Conservation (phyloP, 257 asterid species). For the Striga asiatica region DNA sequence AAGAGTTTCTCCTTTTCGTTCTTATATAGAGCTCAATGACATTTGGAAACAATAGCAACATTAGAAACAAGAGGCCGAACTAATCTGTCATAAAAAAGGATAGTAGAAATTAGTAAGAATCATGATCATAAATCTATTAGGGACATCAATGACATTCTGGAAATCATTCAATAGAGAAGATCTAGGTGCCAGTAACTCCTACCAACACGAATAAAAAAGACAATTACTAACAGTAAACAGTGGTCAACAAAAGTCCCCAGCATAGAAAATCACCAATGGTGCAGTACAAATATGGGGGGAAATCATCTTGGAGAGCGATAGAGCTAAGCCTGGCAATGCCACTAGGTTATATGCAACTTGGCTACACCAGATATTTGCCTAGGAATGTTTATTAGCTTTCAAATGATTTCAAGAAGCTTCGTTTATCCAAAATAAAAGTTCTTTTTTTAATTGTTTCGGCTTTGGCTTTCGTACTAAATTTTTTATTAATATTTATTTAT, state of each 20-base stretch:
- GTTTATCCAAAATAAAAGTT: no score
- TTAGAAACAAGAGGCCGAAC: constrained; percentile 91
- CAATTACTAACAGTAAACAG: constrained; percentile 8
- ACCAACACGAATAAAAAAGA: constrained; percentile 1
- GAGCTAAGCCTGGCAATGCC: neutral
- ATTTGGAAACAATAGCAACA: constrained; percentile 89
- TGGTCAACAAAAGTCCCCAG: neutral
- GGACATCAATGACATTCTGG: neutral
- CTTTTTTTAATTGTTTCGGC: no score
- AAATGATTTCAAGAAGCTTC: no score
- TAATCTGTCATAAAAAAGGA: constrained; percentile 46
- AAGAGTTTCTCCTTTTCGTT: constrained; percentile 89
- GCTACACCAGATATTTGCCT: no score
- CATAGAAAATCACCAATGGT: neutral
- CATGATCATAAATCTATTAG: neutral
- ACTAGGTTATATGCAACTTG: neutral
- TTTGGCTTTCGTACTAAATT: no score
- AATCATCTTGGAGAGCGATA: neutral
- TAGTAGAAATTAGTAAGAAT: constrained; percentile 7
- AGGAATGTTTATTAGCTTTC: no score
- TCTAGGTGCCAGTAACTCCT: neutral
- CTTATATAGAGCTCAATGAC: constrained; percentile 81
- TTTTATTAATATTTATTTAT: no score
- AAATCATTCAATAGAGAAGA: constrained; percentile 8
- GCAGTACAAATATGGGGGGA: neutral